Conservation (phyloP, 257 asterid genomes). For the Thymus mandschuricus region DNA sequence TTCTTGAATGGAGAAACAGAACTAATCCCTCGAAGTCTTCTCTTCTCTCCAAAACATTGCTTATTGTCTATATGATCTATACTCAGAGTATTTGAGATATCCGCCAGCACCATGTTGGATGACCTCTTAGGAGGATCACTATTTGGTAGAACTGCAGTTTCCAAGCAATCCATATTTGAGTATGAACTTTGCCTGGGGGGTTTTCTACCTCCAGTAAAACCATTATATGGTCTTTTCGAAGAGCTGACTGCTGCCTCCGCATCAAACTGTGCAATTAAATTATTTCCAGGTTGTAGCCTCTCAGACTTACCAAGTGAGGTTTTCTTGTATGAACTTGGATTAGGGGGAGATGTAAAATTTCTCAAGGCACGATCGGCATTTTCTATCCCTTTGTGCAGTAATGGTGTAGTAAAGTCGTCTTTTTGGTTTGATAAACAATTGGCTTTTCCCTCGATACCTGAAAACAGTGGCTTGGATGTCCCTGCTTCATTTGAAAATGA, state of each 20-base stretch:
- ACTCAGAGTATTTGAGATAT: conserved; percentile 66
- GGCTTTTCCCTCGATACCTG: conserved; percentile 41
- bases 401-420: conserved; percentile 52
- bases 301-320: conserved; percentile 42
- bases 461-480: conserved; percentile 40
- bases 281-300: conserved; percentile 57
- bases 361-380: conserved; percentile 39
- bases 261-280: conserved; percentile 82
- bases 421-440: conserved; percentile 40
- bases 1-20: conserved; percentile 85
- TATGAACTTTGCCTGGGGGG: conserved; percentile 35
- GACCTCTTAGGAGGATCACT: conserved; percentile 42
- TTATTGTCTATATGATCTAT: conserved; percentile 35
- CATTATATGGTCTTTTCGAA: conserved; percentile 35
- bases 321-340: conserved; percentile 50
- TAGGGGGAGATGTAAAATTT: conserved; percentile 69
- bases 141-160: conserved; percentile 37
- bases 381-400: conserved; percentile 37
- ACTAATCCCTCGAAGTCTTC: conserved; percentile 49
- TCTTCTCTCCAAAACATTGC: conserved; percentile 61
- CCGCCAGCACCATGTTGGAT: conserved; percentile 56
- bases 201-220: conserved; percentile 36
- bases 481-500: conserved; percentile 49
- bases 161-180: conserved; percentile 33
- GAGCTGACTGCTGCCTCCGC: conserved; percentile 65